Evolutionary conservation across 2,329 filamentous ascomycete species (phyloP), one percentile per base, ranked within the genome.

Genomic region (Alternaria alternata): DNA sequence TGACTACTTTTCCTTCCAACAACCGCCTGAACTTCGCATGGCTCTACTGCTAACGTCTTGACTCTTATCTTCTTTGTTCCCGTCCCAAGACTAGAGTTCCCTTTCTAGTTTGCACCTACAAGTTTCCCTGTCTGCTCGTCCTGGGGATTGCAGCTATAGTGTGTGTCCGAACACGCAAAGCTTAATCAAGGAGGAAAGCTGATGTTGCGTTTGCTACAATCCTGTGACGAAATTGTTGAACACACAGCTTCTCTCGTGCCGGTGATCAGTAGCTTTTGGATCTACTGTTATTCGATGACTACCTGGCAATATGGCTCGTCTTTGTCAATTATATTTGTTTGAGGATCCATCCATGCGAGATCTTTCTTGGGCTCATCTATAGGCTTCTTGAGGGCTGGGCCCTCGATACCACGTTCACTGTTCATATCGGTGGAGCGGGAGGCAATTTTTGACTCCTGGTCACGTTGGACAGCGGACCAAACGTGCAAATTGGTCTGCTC

Each of bases 141-240:
- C 5, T 57, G 26, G 57, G 79, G 81, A 39, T 80, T 77, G 65
- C 81, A 83, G 57, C 81, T 83, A 63, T 75, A 83, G 62, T 11
- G 82, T 85, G 60, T 85, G 82, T 0, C 83, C 82, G 70, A 84
- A 85, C 0, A 77, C 82, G 83, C 82, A 85, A 0, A 81, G 30
- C 65, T 72, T 79, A 18, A 84, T 81, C 2, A 58, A 67, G 0
- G 20, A 24, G 28, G 65, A 76, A 1, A 5, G 66, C 68, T 78
- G 84, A 63, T 79, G 83, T 4, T 5, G 2, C 59, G 82, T 71
- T 0, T 28, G 26, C 0, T 68, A 67, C 34, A 84, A 57, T 57
- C 84, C 79, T 0, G 80, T 83, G 0, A 74, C 71, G 61, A 85
- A 84, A 5, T 73, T 81, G 1, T 72, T 68, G 2, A 39, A 48